A percentile compares a stretch with the other conserved stretches of the same genome.
These are phyloP conservation scores for Phialocephala sp. DNA, from an alignment of 2,329 filamentous ascomycete species.

Conservation along the genomic window DNA sequence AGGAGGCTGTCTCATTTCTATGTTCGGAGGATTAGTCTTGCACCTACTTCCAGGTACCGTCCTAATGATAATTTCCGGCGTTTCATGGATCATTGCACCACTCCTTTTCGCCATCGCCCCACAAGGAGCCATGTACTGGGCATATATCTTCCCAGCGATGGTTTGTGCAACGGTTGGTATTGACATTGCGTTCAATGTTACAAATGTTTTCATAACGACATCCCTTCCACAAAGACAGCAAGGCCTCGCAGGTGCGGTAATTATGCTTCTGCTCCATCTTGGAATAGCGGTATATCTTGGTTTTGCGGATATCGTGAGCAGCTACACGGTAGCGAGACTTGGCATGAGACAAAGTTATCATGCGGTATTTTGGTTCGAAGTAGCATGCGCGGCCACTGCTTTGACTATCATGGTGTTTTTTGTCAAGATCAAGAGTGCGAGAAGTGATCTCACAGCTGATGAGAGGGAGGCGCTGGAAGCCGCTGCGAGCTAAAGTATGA, in stretches of 20 bases:
- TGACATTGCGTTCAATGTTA: constrained; percentile 77
- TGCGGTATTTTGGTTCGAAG: constrained; percentile 70
- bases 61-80: constrained; percentile 57
- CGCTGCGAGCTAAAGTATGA: constrained; percentile 9
- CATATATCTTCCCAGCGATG: constrained; percentile 75
- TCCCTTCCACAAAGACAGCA: constrained; percentile 69
- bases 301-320: constrained; percentile 69
- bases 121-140: constrained; percentile 57
- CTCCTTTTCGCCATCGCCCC: constrained; percentile 61
- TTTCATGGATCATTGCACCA: constrained; percentile 56
- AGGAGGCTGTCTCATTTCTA: constrained; percentile 72
- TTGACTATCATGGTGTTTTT: constrained; percentile 57
- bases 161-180: constrained; percentile 72
- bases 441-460: constrained; percentile 62
- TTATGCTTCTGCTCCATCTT: constrained; percentile 73
- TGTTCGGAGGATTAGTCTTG: constrained; percentile 59
- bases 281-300: constrained; percentile 75
- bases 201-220: constrained; percentile 80
- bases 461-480: constrained; percentile 50
- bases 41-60: constrained; percentile 59
- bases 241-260: constrained; percentile 72
- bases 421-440: constrained; percentile 58
- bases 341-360: constrained; percentile 62
- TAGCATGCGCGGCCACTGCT: constrained; percentile 58
- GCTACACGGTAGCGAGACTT: constrained; percentile 44